Percentiles rank a stretch among this genome's conserved stretches.
Evolutionary conservation across 2,329 filamentous ascomycete species (phyloP).

Genomic region (Aureobasidium pullulans): DNA sequence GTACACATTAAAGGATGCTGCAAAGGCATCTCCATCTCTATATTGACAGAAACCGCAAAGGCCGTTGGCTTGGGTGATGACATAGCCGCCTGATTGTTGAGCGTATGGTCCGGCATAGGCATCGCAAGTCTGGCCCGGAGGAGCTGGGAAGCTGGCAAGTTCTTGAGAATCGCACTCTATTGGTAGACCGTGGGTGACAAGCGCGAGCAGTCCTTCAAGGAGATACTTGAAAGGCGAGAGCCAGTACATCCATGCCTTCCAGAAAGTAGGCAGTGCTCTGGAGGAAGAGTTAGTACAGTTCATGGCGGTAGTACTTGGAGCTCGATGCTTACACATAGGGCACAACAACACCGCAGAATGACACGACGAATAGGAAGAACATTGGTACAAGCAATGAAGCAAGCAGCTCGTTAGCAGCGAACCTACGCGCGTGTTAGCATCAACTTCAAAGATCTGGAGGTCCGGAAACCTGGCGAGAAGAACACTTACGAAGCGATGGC

Average conservation of each 20-base stretch:
- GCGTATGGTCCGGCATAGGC: constrained; percentile 37
- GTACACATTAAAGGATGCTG: constrained; percentile 33
- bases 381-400: constrained; percentile 63
- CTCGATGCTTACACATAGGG: constrained; percentile 43
- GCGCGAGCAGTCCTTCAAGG: constrained; percentile 29
- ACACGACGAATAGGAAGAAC: constrained; percentile 62
- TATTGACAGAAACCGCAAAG: constrained; percentile 47
- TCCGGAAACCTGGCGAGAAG: constrained; percentile 25
- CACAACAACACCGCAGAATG: constrained; percentile 68
- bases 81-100: constrained; percentile 28
- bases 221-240: constrained; percentile 63
- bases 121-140: constrained; percentile 29
- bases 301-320: too few relatives aligned
- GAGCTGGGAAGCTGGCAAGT: constrained; percentile 29
- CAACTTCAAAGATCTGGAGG: constrained; percentile 32
- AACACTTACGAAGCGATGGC: constrained; percentile 46
- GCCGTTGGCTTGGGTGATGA: constrained; percentile 37
- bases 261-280: constrained; percentile 56
- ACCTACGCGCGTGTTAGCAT: constrained; percentile 49
- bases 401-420: constrained; percentile 51
- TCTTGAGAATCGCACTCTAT: constrained; percentile 41
- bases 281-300: too few relatives aligned
- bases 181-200: constrained; percentile 31
- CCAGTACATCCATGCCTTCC: constrained; percentile 65
- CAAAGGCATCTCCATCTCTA: constrained; percentile 37